phyloP scores from a whole-genome alignment of 805 yeast genomes.

The Vanderwaltozyma verrucispora region DNA sequence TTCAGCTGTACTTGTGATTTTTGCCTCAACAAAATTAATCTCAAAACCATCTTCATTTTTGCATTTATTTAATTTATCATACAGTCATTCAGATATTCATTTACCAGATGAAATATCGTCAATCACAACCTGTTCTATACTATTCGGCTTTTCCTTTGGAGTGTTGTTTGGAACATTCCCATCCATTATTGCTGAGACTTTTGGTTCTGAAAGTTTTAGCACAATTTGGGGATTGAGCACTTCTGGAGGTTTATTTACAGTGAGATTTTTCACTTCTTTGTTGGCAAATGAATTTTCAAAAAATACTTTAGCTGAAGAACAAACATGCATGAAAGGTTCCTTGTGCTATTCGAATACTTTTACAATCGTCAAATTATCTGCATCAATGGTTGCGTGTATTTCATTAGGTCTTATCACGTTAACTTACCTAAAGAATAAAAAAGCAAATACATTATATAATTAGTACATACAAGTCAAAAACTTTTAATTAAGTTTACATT shows the following conservation, averaged over 20 bases:
- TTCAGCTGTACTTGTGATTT: constrained; percentile 29
- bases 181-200: constrained; percentile 60
- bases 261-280: constrained; percentile 42
- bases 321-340: constrained; percentile 36
- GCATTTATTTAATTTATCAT: background rate
- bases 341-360: constrained; percentile 40
- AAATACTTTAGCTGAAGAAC: constrained; percentile 32
- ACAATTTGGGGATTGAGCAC: constrained; percentile 70
- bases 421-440: background rate
- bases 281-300: constrained; percentile 47
- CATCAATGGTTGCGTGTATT: background rate
- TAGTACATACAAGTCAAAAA: too few species aligned
- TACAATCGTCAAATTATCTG: background rate
- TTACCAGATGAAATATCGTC: constrained; percentile 7
- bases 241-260: constrained; percentile 53
- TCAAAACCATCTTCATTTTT: background rate
- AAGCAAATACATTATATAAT: background rate
- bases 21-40: constrained; percentile 28
- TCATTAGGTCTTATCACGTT: background rate
- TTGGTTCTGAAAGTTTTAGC: constrained; percentile 58
- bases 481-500: too few species aligned
- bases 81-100: background rate
- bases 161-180: constrained; percentile 68
- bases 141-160: constrained; percentile 61
- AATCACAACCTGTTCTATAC: constrained; percentile 40